These are phyloP conservation scores for Aspergillus thermomutatus DNA, from an alignment of 2,329 filamentous ascomycete genomes.

Conservation along the genomic window DNA sequence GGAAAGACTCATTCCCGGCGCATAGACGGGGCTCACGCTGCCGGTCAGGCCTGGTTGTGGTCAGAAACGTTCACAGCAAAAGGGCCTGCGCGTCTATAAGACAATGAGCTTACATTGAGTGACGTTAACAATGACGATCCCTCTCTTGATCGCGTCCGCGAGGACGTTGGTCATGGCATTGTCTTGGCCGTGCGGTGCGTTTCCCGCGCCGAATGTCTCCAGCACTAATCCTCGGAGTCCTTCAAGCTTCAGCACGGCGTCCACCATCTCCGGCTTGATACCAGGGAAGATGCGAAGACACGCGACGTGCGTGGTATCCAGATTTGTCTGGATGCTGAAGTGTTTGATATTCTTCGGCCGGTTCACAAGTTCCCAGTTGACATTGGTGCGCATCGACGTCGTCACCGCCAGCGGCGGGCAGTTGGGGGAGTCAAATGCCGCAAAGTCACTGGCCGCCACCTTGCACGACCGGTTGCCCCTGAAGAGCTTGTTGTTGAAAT, in stretches of 20 bases:
- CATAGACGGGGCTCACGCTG: conserved; percentile 74
- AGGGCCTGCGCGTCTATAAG: conserved; percentile 17
- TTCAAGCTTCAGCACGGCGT: conserved; percentile 74
- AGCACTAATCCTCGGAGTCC: conserved; percentile 77
- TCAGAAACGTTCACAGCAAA: conserved; percentile 34
- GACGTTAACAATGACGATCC: conserved; percentile 84
- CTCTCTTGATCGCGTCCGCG: conserved; percentile 70
- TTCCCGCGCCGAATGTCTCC: conserved; percentile 91
- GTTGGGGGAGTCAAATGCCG: conserved; percentile 88
- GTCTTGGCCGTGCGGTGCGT: conserved; percentile 78
- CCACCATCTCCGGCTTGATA: conserved; percentile 90
- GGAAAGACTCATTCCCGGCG: conserved; percentile 72
- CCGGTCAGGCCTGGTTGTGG: conserved; percentile 52
- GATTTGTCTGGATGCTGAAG: conserved; percentile 69
- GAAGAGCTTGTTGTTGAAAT: conserved; percentile 89
- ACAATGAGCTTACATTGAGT: conserved; percentile 69
- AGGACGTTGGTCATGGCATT: conserved; percentile 76
- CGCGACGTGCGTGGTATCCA: conserved; percentile 85
- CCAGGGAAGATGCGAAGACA: conserved; percentile 88
- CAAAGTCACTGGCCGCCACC: conserved; percentile 79
- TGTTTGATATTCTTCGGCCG: conserved; percentile 70
- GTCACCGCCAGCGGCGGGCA: conserved; percentile 76
- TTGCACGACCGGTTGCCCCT: conserved; percentile 87
- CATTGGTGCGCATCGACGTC: conserved; percentile 73
- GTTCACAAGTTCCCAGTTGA: conserved; percentile 74